A percentile compares a stretch with the other conserved stretches of the same genome.
Evolutionary conservation across 1,139 yeast genomes (phyloP).

Genomic region (Candida tropicalis): DNA sequence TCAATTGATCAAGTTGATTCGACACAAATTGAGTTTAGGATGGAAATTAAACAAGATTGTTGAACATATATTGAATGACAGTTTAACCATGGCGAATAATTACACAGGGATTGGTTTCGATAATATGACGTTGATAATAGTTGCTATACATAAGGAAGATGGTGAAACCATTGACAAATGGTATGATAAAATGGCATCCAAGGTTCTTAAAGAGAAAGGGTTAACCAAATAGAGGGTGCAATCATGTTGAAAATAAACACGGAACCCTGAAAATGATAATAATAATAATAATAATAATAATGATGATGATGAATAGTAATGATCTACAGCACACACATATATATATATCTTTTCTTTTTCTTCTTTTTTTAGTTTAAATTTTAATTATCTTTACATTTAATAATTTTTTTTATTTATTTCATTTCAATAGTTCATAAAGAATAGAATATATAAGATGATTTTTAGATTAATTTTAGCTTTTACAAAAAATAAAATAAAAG

Average conservation of each 20-base stretch:
- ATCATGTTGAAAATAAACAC: too few species aligned
- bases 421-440: too few species aligned
- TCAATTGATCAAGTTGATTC: conserved; percentile 53
- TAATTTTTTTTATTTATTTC: too few species aligned
- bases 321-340: too few species aligned
- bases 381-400: background rate
- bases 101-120: conserved; percentile 80
- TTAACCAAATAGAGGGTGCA: too few species aligned
- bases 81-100: conserved; percentile 72
- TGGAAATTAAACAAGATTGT: conserved; percentile 60
- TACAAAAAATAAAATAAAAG: too few species aligned
- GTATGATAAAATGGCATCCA: conserved; percentile 55
- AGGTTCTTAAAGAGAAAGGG: conserved; percentile 50
- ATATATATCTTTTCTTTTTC: background rate
- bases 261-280: background rate
- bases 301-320: too few species aligned
- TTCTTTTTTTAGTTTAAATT: background rate
- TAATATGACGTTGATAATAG: conserved; percentile 72
- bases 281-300: background rate
- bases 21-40: conserved; percentile 60
- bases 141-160: conserved; percentile 53
- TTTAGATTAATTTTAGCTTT: too few species aligned
- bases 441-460: conserved; percentile 1
- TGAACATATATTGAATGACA: conserved; percentile 62
- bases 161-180: conserved; percentile 53